phyloP scores from a whole-genome alignment of 305 asterid species.

The Solanum hybrid region DNA sequence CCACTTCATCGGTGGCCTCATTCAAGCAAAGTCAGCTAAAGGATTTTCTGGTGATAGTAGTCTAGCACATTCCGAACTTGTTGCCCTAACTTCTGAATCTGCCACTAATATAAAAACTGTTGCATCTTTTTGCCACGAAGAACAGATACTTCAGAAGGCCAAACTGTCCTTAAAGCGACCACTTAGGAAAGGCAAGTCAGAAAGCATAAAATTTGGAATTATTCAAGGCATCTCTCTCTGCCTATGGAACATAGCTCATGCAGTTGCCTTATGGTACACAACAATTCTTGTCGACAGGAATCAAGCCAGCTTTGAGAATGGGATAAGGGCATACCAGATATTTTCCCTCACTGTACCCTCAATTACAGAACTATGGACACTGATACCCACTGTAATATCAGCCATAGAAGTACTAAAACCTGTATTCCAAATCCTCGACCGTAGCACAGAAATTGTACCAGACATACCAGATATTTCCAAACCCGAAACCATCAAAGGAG shows the following conservation, averaged over 20 bases:
- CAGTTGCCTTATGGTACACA: slow-evolving; percentile 76
- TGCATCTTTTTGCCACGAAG: slow-evolving; percentile 71
- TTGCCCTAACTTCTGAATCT: slow-evolving; percentile 69
- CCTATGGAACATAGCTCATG: slow-evolving; percentile 87
- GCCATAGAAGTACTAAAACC: slow-evolving; percentile 67
- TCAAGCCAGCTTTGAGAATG: slow-evolving; percentile 58
- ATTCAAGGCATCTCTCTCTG: slow-evolving; percentile 78
- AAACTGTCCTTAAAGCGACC: slow-evolving; percentile 41
- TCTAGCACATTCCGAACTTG: slow-evolving; percentile 53
- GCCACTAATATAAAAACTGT: slow-evolving; percentile 54
- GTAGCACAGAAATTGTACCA: slow-evolving; percentile 55
- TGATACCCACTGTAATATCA: slow-evolving; percentile 64
- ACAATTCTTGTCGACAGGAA: slow-evolving; percentile 45
- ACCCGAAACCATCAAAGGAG: slow-evolving; percentile 41
- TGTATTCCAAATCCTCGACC: slow-evolving; percentile 52
- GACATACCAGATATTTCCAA: slow-evolving; percentile 36
- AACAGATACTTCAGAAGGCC: slow-evolving; percentile 49
- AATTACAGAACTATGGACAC: slow-evolving; percentile 72
- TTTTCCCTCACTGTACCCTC: slow-evolving; percentile 88
- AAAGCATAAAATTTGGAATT: slow-evolving; percentile 62
- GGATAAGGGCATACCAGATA: slow-evolving; percentile 70
- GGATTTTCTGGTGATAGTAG: slow-evolving; percentile 55
- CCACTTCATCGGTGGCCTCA: slow-evolving; percentile 77
- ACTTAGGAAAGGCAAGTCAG: slow-evolving; percentile 39
- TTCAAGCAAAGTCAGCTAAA: slow-evolving; percentile 82